Evolutionary conservation across 2,329 filamentous ascomycete species (phyloP).

Genomic region (Hymenoscyphus albidus): DNA sequence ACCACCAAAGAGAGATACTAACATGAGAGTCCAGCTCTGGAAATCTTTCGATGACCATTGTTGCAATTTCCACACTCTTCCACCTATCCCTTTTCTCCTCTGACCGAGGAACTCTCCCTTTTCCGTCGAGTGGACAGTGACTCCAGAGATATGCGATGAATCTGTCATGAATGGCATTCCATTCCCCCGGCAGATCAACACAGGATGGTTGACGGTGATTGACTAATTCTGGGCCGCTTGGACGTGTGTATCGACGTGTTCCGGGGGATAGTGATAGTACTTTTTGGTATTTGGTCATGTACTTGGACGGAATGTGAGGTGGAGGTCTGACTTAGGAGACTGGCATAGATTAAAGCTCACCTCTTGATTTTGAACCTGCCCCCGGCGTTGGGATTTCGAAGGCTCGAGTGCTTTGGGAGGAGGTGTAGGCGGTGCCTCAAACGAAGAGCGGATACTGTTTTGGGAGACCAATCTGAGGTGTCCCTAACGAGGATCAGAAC

Average conservation of each 20-base stretch:
- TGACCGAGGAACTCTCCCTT: conserved; percentile 18
- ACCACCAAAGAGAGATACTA: conserved; percentile 10
- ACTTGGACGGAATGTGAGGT: not conserved
- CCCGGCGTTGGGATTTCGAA: not conserved
- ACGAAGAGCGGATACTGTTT: conserved; percentile 7
- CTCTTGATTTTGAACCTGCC: not conserved
- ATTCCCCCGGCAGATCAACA: conserved; percentile 22
- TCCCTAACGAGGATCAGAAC: not conserved
- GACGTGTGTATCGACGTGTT: not conserved
- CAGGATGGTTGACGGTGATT: conserved; percentile 19
- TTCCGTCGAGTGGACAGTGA: conserved; percentile 26
- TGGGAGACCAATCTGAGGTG: conserved; percentile 9
- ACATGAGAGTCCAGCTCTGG: conserved; percentile 19
- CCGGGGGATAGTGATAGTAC: not conserved
- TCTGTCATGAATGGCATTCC: conserved; percentile 26
- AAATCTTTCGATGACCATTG: conserved; percentile 24
- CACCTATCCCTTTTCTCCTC: conserved; percentile 27
- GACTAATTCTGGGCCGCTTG: not conserved
- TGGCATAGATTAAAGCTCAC: not conserved
- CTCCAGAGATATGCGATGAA: conserved; percentile 32
- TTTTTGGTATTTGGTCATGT: not conserved
- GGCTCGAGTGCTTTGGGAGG: conserved; percentile 14
- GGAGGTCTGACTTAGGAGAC: not conserved
- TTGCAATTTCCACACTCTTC: conserved; percentile 23
- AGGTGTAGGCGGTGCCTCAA: conserved; percentile 11